Evolutionary conservation across 108 stramenopile species (phyloP).

Genomic region (Schizochytrium sp.): DNA sequence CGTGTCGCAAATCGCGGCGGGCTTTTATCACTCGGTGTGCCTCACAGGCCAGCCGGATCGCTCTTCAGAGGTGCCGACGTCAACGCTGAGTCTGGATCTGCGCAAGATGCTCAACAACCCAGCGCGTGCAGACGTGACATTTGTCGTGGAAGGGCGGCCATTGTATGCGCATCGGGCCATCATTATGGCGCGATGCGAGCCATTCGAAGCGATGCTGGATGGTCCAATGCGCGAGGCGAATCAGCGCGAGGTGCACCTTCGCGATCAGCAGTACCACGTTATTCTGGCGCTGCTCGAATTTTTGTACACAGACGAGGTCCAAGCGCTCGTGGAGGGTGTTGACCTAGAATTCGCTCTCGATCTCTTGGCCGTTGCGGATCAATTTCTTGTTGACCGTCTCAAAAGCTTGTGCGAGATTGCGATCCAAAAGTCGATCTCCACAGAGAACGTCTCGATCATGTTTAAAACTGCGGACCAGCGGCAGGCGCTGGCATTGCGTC

Average conservation of each 20-base stretch:
- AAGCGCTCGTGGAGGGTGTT: conserved; percentile 19
- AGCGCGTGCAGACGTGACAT: conserved; percentile 62
- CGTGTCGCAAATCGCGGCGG: neutral
- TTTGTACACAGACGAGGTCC: conserved; percentile 70
- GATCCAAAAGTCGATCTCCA: conserved; percentile 56
- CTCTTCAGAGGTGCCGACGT: neutral
- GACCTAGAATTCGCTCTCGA: conserved; percentile 38
- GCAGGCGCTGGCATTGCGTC: neutral
- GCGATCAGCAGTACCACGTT: conserved; percentile 60
- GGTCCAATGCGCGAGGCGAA: conserved; percentile 58
- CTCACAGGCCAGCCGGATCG: neutral
- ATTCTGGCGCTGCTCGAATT: conserved; percentile 78
- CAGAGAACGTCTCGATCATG: conserved; percentile 63
- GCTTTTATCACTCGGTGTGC: neutral
- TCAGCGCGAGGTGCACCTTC: conserved; percentile 65
- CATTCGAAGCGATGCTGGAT: conserved; percentile 83
- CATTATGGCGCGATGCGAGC: conserved; percentile 68
- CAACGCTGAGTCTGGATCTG: neutral
- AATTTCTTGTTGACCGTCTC: conserved; percentile 79
- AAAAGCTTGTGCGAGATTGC: conserved; percentile 71
- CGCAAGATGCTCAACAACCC: neutral
- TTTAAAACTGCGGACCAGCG: conserved; percentile 17
- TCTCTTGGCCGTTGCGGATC: conserved; percentile 75
- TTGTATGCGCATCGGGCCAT: conserved; percentile 79
- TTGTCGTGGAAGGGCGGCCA: conserved; percentile 70